Evolutionary conservation across 345 rosid species (phyloP).

Genomic region (Eucalyptus pauciflora): DNA sequence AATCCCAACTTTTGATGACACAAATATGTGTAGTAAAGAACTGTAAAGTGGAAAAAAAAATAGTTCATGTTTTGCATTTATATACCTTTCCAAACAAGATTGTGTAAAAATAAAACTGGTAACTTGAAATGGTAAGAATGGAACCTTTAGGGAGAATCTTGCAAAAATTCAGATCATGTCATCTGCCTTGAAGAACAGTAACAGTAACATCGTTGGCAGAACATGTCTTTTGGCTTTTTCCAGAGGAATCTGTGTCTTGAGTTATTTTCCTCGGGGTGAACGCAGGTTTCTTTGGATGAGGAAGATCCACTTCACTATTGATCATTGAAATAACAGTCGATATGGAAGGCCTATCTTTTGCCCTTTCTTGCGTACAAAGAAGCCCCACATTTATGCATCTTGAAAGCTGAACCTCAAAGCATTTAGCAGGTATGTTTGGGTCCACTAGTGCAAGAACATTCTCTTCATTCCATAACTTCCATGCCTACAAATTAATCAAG

Average conservation of each 20-base stretch:
- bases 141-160: not conserved
- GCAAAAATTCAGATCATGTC: not conserved
- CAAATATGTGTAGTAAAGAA: not conserved
- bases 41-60: not conserved
- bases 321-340: slow-evolving; percentile 4
- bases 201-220: not conserved
- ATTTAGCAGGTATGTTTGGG: not conserved
- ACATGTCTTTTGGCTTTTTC: not conserved
- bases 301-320: not conserved
- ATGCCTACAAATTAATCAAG: not conserved
- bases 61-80: not conserved
- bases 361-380: slow-evolving; percentile 3
- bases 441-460: not conserved
- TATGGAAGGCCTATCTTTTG: not conserved
- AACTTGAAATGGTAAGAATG: not conserved
- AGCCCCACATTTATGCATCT: slow-evolving; percentile 8
- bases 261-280: not conserved
- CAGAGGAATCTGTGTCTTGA: not conserved
- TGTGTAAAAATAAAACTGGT: not conserved
- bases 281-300: not conserved
- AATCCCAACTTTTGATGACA: not conserved
- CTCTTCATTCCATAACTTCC: slow-evolving; percentile 8
- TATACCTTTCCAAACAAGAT: not conserved
- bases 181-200: not conserved
- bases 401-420: not conserved